Percentiles rank a stretch among this genome's conserved stretches.
Conservation (phyloP, 2,329 filamentous ascomycete genomes). For the Xylaria sp. region DNA sequence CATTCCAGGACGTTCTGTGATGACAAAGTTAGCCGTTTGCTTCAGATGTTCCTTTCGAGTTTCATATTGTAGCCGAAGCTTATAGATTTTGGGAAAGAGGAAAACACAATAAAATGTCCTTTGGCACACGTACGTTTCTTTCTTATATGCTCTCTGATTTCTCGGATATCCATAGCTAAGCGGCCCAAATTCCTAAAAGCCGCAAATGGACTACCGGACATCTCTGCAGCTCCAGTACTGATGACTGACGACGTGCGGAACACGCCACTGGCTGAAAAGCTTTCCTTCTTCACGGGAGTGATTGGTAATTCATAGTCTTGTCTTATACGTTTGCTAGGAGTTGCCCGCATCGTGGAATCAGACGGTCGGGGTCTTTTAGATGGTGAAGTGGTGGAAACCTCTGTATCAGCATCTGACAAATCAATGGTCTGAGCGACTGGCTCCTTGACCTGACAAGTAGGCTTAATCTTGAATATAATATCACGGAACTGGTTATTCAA, state of each 20-base stretch:
- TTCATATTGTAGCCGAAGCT: neutral
- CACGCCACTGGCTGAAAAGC: conserved; percentile 39
- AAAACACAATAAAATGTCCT: no score
- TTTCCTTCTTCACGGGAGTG: conserved; percentile 55
- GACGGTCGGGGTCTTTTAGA: conserved; percentile 45
- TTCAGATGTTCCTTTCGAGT: neutral
- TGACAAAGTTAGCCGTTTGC: neutral
- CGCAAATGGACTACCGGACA: conserved; percentile 51
- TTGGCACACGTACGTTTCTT: conserved; percentile 53
- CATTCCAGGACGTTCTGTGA: conserved; percentile 61
- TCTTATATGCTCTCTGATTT: conserved; percentile 66
- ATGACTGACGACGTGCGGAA: conserved; percentile 46
- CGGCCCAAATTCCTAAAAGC: conserved; percentile 54
- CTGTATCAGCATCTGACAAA: conserved; percentile 46
- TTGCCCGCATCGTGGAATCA: conserved; percentile 49
- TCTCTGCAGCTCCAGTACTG: conserved; percentile 29
- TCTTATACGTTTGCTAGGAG: conserved; percentile 45
- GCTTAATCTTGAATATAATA: conserved; percentile 50
- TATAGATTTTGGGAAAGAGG: neutral
- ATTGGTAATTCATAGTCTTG: conserved; percentile 28
- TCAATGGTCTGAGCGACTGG: conserved; percentile 46
- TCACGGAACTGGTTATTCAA: conserved; percentile 50
- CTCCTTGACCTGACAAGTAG: conserved; percentile 49
- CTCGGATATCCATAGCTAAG: conserved; percentile 58
- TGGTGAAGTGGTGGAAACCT: conserved; percentile 41